phyloP scores from a whole-genome alignment of 2,329 filamentous ascomycete species.

The Claviceps sp. region DNA sequence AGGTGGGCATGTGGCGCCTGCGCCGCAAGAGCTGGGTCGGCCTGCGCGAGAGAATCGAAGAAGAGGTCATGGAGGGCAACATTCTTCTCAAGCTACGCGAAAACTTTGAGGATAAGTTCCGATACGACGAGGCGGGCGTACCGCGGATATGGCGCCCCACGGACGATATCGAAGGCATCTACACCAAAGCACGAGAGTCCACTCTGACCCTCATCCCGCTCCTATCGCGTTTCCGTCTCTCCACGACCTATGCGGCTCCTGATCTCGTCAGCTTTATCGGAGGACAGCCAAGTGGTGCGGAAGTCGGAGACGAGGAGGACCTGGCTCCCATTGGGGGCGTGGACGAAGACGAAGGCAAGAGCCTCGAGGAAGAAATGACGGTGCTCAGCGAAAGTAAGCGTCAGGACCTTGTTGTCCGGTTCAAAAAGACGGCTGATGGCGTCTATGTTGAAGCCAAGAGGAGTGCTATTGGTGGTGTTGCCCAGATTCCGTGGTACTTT shows the following conservation, averaged over 20 bases:
- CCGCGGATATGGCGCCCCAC: conserved; percentile 93
- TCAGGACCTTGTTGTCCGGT: conserved; percentile 81
- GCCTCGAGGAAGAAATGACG: conserved; percentile 89
- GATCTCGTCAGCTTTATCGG: conserved; percentile 81
- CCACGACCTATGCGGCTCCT: conserved; percentile 60
- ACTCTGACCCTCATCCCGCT: conserved; percentile 85
- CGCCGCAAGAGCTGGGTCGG: conserved; percentile 92
- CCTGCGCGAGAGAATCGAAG: conserved; percentile 78
- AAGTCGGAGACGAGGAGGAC: conserved; percentile 80
- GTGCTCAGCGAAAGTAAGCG: conserved; percentile 83
- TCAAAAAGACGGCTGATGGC: conserved; percentile 96
- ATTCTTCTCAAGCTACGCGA: conserved; percentile 88
- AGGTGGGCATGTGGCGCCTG: conserved; percentile 83
- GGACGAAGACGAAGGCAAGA: conserved; percentile 90
- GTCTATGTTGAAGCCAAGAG: conserved; percentile 98
- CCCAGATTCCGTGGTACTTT: conserved; percentile 89
- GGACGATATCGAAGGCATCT: conserved; percentile 93
- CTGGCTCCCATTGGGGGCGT: conserved; percentile 80
- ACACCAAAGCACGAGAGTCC: conserved; percentile 83
- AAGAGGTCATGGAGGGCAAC: conserved; percentile 97
- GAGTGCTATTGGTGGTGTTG: conserved; percentile 87
- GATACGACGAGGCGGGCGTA: conserved; percentile 89
- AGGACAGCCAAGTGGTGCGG: conserved; percentile 57
- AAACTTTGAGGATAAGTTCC: conserved; percentile 98
- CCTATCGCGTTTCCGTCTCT: conserved; percentile 69